These are phyloP conservation scores for Quercus wislizeni DNA, from an alignment of 306 rosid genomes.

Conservation along the genomic window DNA sequence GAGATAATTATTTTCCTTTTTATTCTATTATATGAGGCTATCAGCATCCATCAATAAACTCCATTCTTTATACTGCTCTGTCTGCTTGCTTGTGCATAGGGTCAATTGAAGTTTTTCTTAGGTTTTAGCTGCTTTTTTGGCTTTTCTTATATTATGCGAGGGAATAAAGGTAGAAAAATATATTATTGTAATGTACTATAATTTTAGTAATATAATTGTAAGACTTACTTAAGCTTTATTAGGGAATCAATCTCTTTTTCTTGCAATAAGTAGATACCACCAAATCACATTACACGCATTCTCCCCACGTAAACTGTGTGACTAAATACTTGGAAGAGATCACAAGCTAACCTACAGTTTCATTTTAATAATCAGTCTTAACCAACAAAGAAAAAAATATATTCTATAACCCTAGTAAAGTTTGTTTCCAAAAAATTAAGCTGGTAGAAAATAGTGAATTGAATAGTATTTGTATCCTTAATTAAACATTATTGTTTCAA, in stretches of 20 bases:
- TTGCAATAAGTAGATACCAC: slow-evolving; percentile 26
- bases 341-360: not conserved
- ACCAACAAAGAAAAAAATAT: not conserved
- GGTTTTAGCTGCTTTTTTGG: not conserved
- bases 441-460: too few relatives aligned
- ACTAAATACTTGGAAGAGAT: not conserved
- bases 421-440: not conserved
- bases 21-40: too few relatives aligned
- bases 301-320: not conserved
- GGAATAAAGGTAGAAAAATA: slow-evolving; percentile 32
- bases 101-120: slow-evolving; percentile 22
- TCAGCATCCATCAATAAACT: not conserved
- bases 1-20: not conserved
- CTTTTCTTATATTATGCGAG: slow-evolving; percentile 21
- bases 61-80: not conserved
- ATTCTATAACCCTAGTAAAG: not conserved
- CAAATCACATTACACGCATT: not conserved
- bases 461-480: too few relatives aligned
- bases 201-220: not conserved
- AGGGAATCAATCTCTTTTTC: slow-evolving; percentile 27
- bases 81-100: slow-evolving; percentile 36
- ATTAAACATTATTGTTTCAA: too few relatives aligned
- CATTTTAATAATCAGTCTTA: not conserved
- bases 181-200: not conserved
- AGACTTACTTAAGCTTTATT: not conserved